Evolutionary conservation across 768 basidiomycete species (phyloP).

Genomic region (Tulasnella sp.): DNA sequence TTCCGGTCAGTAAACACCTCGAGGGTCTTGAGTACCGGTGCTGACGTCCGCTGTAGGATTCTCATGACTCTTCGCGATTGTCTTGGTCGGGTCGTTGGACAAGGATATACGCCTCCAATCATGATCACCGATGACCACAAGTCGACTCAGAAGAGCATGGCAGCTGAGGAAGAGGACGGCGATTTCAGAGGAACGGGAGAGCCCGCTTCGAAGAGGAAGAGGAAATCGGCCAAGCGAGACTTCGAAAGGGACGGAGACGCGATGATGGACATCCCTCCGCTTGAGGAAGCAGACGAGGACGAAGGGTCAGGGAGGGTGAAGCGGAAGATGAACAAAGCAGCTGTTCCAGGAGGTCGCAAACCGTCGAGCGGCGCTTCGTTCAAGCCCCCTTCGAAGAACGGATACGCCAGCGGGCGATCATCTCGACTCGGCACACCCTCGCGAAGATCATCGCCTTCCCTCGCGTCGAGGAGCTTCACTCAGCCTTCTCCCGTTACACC

Average conservation of each 20-base stretch:
- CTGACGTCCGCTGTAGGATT: slow-evolving; percentile 35
- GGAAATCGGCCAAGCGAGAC: slow-evolving; percentile 3
- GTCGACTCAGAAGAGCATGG: slow-evolving; percentile 31
- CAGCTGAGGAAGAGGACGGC: slow-evolving; percentile 17
- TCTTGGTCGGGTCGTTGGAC: slow-evolving; percentile 66
- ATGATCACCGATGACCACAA: slow-evolving; percentile 99
- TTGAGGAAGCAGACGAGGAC: neutral
- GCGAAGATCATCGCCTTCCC: slow-evolving; percentile 3
- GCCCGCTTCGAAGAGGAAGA: slow-evolving; percentile 4
- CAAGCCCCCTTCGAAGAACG: neutral
- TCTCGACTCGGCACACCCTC: slow-evolving; percentile 3
- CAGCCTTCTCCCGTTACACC: neutral
- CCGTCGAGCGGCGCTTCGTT: neutral
- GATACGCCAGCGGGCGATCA: neutral
- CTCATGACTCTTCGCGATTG: slow-evolving; percentile 77
- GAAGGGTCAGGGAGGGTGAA: neutral
- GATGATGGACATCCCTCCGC: neutral
- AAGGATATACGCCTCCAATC: slow-evolving; percentile 75
- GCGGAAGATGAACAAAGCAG: neutral
- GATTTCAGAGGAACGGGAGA: neutral
- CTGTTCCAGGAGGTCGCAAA: neutral
- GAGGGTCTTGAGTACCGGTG: neutral
- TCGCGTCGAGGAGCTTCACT: neutral
- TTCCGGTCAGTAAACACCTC: slow-evolving; percentile 36
- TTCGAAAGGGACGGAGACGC: slow-evolving; percentile 5